Evolutionary conservation across 2,329 filamentous ascomycete species (phyloP), one percentile per base, ranked within the genome.

Genomic region (Macrophomina pseudophaseolina): DNA sequence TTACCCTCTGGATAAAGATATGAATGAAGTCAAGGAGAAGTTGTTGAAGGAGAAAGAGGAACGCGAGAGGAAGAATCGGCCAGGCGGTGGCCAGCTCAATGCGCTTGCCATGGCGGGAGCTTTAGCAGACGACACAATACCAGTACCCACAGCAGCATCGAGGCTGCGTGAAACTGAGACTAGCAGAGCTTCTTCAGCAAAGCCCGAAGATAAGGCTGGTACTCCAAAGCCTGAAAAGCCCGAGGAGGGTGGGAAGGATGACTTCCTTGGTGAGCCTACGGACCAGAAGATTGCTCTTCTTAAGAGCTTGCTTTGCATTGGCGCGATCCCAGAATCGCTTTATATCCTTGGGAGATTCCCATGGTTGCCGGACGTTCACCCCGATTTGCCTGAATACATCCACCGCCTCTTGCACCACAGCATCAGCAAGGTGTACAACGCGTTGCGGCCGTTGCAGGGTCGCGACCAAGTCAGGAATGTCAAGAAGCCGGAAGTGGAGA

Each of bases 291-390:
- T 94, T 0, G 83, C 90, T 52, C 83, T 99, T 0, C 84, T 99
- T 28, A 92, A 91, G 70, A 93, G 93, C 71, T 84, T 99, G 16
- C 85, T 99, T 2, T 91, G 91, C 4, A 95, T 97, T 67, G 95
- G 96, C 48, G 94, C 95, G 33, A 84, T 99, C 40, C 95, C 95
- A 0, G 95, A 99, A 79, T 90, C 95, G 1, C 84, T 99, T 1
- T 98, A 94, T 77, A 92, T 99, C 65, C 86, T 97, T 7, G 94
- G 94, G 40, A 90, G 91, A 64, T 97, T 97, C 72, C 92, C 93
- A 14, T 99, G 95, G 94, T 86, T 99, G 56, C 86, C 93, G 11
- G 93, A 97, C 67, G 87, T 90, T 4, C 94, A 92, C 70, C 89
- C 92, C 0, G 92, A 97, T 53, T 85, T 98, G 11, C 86, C 92